These are phyloP conservation scores for Cercospora canescens DNA, from an alignment of 2,329 filamentous ascomycete species.

Conservation along the genomic window DNA sequence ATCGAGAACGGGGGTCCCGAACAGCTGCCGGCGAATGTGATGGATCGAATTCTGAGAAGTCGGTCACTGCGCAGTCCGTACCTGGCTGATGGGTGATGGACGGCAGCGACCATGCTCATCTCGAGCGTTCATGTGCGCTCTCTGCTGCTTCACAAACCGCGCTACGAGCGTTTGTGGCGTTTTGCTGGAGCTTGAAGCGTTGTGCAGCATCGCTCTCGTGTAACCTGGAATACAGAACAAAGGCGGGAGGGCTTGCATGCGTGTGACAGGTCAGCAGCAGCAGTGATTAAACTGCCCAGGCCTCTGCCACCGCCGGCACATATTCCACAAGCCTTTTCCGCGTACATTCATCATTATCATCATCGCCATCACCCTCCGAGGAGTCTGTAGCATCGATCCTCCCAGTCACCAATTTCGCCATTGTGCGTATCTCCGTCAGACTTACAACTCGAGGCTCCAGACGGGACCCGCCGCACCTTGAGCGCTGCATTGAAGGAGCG, in stretches of 20 bases:
- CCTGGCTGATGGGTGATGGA: background rate
- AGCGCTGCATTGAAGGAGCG: constrained; percentile 2
- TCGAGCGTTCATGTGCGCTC: constrained; percentile 26
- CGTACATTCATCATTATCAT: background rate
- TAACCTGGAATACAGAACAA: constrained; percentile 25
- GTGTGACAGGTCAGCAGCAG: constrained; percentile 25
- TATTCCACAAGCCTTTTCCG: constrained; percentile 21
- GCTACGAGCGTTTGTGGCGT: constrained; percentile 27
- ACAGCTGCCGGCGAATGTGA: constrained; percentile 21
- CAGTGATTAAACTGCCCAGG: constrained; percentile 22
- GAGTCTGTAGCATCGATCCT: constrained; percentile 6
- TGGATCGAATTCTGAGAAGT: constrained; percentile 21
- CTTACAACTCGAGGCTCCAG: background rate
- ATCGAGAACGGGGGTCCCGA: constrained; percentile 1
- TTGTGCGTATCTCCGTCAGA: background rate
- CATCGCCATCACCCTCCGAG: constrained; percentile 4
- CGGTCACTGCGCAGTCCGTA: constrained; percentile 7
- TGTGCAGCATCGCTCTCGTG: constrained; percentile 10
- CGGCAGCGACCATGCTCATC: constrained; percentile 4
- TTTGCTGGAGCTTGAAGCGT: constrained; percentile 14
- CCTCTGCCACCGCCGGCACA: constrained; percentile 11
- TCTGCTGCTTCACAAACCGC: constrained; percentile 20
- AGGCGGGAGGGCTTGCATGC: constrained; percentile 35
- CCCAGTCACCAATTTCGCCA: background rate
- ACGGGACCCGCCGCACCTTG: constrained; percentile 11